Conservation (phyloP, 1,139 yeast genomes). For the Petasospora rhodanensis region DNA sequence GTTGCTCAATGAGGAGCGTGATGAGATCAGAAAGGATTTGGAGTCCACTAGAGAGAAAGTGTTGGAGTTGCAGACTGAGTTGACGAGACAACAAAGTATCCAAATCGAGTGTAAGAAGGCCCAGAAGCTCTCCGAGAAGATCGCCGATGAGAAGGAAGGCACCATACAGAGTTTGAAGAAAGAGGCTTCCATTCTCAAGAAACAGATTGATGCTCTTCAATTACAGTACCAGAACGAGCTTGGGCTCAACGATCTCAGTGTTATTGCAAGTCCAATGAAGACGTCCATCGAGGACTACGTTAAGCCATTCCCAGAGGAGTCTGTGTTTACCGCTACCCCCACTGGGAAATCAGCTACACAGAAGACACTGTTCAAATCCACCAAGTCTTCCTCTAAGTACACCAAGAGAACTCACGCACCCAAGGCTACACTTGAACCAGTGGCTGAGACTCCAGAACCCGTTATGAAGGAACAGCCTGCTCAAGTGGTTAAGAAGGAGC, state of each 20-base stretch:
- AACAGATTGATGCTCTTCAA: conserved; percentile 2
- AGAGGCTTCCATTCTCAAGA: conserved; percentile 4
- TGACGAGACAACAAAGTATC: not conserved
- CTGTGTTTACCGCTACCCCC: too few species aligned
- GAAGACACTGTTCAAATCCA: not conserved
- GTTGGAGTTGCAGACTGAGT: conserved; percentile 1
- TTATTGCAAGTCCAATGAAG: not conserved
- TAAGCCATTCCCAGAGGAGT: too few species aligned
- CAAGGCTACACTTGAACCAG: too few species aligned
- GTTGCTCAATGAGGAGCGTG: conserved; percentile 17
- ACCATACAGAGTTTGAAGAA: not conserved
- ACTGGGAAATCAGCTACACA: too few species aligned
- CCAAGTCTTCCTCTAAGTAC: not conserved
- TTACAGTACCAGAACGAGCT: not conserved
- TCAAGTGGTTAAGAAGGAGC: too few species aligned
- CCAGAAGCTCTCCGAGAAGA: not conserved
- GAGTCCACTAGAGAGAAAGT: conserved; percentile 1
- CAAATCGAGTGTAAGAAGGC: conserved; percentile 1
- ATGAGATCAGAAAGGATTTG: conserved; percentile 10
- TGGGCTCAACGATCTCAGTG: not conserved
- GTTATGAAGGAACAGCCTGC: too few species aligned
- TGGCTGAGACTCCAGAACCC: too few species aligned
- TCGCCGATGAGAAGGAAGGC: not conserved
- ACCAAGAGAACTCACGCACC: not conserved
- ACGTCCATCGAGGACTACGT: too few species aligned